Base-by-base conservation (phyloP, 139 green algal species). In the Chlorella vulgaris region DNA sequence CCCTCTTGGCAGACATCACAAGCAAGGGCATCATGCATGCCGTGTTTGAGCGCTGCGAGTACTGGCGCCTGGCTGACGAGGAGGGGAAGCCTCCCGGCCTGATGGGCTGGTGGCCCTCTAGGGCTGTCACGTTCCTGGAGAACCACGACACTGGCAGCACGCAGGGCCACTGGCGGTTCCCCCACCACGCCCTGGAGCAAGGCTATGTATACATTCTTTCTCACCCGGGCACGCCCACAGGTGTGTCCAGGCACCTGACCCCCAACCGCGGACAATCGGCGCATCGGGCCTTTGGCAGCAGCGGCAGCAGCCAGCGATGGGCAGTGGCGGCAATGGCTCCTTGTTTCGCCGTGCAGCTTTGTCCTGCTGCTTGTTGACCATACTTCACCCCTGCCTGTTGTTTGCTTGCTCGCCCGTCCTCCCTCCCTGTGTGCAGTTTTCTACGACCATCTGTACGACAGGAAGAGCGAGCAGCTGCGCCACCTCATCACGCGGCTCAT, bases 201-300 rank as follows among this genome's bases (percentile, higher is more conserved):
- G 96, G 96, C 19, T 99, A 99, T 68, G 91, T 92, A 28, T 99
- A 99, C 89, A 93, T 98, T 31, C 86, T 99, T 35, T 98, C 96
- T 4, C 96, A 99, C 87, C 96, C 96, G 1, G 94, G 95, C 80
- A 87, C 89, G 2, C 90, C 91, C 26, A 66, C 47, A 50, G 31
- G 31, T 71, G 35, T 33, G 4, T 33, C 36, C 1, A 35, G 13
- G 65, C 33, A 1, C 31, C 33, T 47, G 35, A 15, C 47, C 47
- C 47, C 47, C 47, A 58, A 24, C 47, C 47, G 47, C 47, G 10
- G 47, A 15, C 47, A 58, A 58, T 58, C n/a, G 47, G 47, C 15
- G 47, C 47, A 58, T 10, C 47, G n/a, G n/a, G n/a, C n/a, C n/a
- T n/a, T n/a, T n/a, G n/a, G n/a, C n/a, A n/a, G n/a, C n/a, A n/a